phyloP scores from a whole-genome alignment of 805 yeast genomes.

The Starmerella bombi region DNA sequence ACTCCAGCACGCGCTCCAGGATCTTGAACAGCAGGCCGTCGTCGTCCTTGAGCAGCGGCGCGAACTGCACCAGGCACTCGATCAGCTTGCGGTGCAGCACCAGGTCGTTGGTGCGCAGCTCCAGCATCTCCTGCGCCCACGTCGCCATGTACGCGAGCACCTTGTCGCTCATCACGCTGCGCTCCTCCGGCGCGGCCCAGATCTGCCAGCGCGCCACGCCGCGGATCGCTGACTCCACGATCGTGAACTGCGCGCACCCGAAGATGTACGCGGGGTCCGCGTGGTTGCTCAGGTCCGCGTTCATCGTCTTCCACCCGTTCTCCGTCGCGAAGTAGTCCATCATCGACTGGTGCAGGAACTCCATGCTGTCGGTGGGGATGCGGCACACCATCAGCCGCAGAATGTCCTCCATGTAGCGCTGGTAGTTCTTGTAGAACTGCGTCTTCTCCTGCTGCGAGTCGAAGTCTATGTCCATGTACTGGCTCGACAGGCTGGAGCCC shows the following conservation, averaged over 20 bases:
- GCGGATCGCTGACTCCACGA: slow-evolving; percentile 78
- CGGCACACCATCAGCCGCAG: slow-evolving; percentile 79
- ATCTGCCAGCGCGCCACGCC: slow-evolving; percentile 93
- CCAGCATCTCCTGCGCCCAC: slow-evolving; percentile 40
- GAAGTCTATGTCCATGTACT: slow-evolving; percentile 70
- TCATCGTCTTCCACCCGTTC: slow-evolving; percentile 52
- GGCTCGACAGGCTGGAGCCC: slow-evolving; percentile 50
- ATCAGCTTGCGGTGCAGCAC: slow-evolving; percentile 68
- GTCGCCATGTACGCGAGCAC: slow-evolving; percentile 59
- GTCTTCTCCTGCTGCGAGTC: slow-evolving; percentile 72
- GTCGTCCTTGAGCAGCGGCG: slow-evolving; percentile 70
- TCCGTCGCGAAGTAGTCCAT: slow-evolving; percentile 53
- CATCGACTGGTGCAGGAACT: slow-evolving; percentile 66
- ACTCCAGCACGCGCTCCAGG: slow-evolving; percentile 71
- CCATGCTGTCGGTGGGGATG: slow-evolving; percentile 64
- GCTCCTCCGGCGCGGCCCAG: slow-evolving; percentile 59
- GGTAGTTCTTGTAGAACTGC: slow-evolving; percentile 64
- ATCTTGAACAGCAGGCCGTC: slow-evolving; percentile 66
- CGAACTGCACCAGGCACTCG: slow-evolving; percentile 86
- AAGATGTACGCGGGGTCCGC: slow-evolving; percentile 45
- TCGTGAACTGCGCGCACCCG: slow-evolving; percentile 69
- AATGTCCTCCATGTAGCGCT: slow-evolving; percentile 78
- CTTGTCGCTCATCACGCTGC: slow-evolving; percentile 39
- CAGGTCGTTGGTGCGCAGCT: slow-evolving; percentile 67
- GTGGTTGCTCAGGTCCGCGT: slow-evolving; percentile 24